Base-by-base conservation (phyloP, 352 stramenopile species). In the Pythium oligandrum region DNA sequence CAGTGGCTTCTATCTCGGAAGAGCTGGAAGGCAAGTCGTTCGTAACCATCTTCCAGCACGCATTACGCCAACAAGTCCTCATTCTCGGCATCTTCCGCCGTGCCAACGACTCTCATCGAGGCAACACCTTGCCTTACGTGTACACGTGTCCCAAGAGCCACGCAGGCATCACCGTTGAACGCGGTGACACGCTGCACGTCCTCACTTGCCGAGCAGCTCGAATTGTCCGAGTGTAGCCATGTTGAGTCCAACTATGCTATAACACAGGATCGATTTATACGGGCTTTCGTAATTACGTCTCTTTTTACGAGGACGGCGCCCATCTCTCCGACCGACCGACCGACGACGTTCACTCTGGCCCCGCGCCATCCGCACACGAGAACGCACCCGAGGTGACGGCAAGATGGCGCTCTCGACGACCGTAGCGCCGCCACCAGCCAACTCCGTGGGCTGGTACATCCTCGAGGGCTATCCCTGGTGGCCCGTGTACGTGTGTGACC, bases 391-490 rank as follows among this genome's bases (percentile, higher is more conserved):
- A 26, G 17, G 17, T 0, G 17, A 26, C 17, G 17, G 17, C 17
- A 26, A 26, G 17, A 26, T 26, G 17, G 17, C 17, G 17, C 43
- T 7, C 12, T 17, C 43, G n/a, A 48, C 7, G 7, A 48, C 31
- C 7, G 45, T 30, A 32, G 6, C 30, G 51, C 43, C 37, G 44
- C 44, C 39, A 31, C 40, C 70, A 59, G 66, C 71, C 45, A 88
- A 93, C 63, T 86, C 78, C 4, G 75, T 94, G 40, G 83, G 76
- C 44, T 94, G 83, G 83, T 83, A 87, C 68, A 91, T 94, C 54
- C 71, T 94, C 9, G 81, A 92, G 59, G 83, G 83, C 17, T 90
- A 74, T 64, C 83, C 83, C 6, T 94, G 83, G 83, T 94, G 83
- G 83, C 83, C 83, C 48, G 81, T 92, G 55, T 92, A 88, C 68